These are phyloP conservation scores for Chlorella sp. DNA, from an alignment of 139 green algal genomes.

Conservation along the genomic window DNA sequence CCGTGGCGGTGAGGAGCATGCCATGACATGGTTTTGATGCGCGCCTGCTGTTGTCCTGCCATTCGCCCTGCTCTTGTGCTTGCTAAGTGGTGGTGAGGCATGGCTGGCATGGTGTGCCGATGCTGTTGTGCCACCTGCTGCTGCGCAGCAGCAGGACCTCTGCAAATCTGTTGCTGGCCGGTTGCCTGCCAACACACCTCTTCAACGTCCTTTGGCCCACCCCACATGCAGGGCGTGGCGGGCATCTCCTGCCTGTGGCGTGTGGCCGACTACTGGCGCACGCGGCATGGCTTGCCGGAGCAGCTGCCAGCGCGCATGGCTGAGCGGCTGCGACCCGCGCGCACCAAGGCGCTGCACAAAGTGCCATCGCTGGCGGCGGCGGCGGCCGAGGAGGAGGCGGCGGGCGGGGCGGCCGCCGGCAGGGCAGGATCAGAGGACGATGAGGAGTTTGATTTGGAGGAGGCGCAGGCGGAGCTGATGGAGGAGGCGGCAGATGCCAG, in stretches of 20 bases:
- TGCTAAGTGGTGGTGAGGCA: too few species aligned
- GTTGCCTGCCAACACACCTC: too few species aligned
- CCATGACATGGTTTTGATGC: too few species aligned
- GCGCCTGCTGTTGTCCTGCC: too few species aligned
- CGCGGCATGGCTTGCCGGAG: constrained; percentile 35
- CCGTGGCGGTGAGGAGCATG: constrained; percentile 21
- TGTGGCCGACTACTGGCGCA: constrained; percentile 12
- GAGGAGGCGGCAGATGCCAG: background rate
- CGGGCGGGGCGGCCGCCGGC: background rate
- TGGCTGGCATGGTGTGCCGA: too few species aligned
- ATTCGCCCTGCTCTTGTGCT: too few species aligned
- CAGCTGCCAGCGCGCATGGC: constrained; percentile 40
- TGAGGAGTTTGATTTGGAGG: constrained; percentile 10
- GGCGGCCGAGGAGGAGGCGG: constrained; percentile 4
- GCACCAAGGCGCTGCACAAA: constrained; percentile 15
- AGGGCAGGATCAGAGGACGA: background rate
- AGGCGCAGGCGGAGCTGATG: constrained; percentile 12
- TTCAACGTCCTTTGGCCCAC: too few species aligned
- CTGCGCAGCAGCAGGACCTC: too few species aligned
- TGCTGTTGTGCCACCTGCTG: too few species aligned
- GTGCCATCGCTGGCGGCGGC: background rate
- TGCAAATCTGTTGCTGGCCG: too few species aligned
- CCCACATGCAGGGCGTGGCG: constrained; percentile 39
- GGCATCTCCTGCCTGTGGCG: constrained; percentile 53
- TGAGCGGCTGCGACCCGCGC: constrained; percentile 35